phyloP scores from a whole-genome alignment of 2,329 filamentous ascomycete genomes.

The Calonectria pseudoturangicola region DNA sequence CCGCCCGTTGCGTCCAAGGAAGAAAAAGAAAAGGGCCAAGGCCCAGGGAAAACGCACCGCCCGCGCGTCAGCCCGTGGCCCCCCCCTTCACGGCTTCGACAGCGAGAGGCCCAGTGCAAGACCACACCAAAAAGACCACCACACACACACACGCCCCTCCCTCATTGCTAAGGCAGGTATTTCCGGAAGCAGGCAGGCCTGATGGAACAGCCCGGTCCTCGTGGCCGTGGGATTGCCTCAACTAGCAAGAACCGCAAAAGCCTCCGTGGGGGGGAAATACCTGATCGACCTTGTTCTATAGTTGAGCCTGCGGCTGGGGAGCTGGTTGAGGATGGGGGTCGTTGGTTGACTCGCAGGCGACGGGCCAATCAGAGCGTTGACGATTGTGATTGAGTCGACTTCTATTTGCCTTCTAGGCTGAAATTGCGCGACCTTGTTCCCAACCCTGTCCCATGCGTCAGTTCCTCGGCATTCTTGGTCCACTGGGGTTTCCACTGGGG shows the following conservation, averaged over 20 bases:
- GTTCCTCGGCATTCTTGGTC: slow-evolving; percentile 16
- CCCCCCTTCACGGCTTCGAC: neutral
- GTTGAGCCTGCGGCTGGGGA: slow-evolving; percentile 17
- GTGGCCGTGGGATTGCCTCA: slow-evolving; percentile 31
- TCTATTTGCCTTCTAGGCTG: slow-evolving; percentile 27
- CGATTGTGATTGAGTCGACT: slow-evolving; percentile 29
- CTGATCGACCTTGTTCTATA: slow-evolving; percentile 25
- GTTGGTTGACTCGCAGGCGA: slow-evolving; percentile 14
- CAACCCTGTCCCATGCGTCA: slow-evolving; percentile 16
- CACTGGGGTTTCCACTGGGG: slow-evolving; percentile 12
- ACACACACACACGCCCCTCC: neutral
- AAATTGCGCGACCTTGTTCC: slow-evolving; percentile 15
- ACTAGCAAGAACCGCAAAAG: slow-evolving; percentile 23
- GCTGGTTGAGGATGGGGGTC: slow-evolving; percentile 27
- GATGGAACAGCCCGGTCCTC: slow-evolving; percentile 27
- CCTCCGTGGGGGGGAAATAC: slow-evolving; percentile 29
- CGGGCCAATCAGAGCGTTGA: slow-evolving; percentile 17
- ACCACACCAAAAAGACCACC: neutral
- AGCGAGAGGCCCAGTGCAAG: neutral
- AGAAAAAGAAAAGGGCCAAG: slow-evolving; percentile 14
- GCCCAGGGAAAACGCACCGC: neutral
- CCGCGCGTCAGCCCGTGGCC: neutral
- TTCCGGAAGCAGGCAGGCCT: slow-evolving; percentile 30
- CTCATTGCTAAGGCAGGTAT: slow-evolving; percentile 28
- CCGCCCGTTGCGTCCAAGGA: slow-evolving; percentile 15